Conservation (phyloP, 371 early-diverging fungal species). For the Scutellospora calospora region DNA sequence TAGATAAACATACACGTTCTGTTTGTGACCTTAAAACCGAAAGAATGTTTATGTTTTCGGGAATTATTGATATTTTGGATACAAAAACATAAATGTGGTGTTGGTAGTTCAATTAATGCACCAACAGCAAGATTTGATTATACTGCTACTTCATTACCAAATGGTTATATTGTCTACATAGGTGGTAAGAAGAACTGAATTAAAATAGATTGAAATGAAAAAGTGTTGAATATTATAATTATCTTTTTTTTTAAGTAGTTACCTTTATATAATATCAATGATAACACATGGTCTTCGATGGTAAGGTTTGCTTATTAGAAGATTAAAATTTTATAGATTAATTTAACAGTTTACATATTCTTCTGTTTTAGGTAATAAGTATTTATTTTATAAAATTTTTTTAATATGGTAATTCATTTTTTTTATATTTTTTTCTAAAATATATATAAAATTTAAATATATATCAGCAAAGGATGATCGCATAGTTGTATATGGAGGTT, state of each 20-base stretch:
- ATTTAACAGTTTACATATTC: neutral
- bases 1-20: neutral
- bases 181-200: neutral
- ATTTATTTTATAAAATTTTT: too few relatives aligned
- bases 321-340: too few relatives aligned
- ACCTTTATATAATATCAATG: slow-evolving; percentile 22
- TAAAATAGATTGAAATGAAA: too few relatives aligned
- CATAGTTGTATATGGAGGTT: slow-evolving; percentile 29
- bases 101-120: neutral
- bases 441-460: neutral
- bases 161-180: slow-evolving; percentile 5
- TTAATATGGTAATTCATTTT: too few relatives aligned
- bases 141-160: slow-evolving; percentile 21
- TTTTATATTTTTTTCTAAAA: neutral
- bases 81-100: neutral
- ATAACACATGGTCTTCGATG: slow-evolving; percentile 11
- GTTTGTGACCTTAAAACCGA: slow-evolving; percentile 8
- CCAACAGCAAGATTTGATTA: neutral
- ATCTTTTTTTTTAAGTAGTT: neutral
- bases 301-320: neutral
- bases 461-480: neutral
- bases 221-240: neutral
- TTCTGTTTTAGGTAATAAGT: slow-evolving; percentile 25
- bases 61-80: neutral
- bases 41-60: slow-evolving; percentile 17